Evolutionary conservation across 169 alveolate genomes (phyloP).

Genomic region (Plasmodium vivax): DNA sequence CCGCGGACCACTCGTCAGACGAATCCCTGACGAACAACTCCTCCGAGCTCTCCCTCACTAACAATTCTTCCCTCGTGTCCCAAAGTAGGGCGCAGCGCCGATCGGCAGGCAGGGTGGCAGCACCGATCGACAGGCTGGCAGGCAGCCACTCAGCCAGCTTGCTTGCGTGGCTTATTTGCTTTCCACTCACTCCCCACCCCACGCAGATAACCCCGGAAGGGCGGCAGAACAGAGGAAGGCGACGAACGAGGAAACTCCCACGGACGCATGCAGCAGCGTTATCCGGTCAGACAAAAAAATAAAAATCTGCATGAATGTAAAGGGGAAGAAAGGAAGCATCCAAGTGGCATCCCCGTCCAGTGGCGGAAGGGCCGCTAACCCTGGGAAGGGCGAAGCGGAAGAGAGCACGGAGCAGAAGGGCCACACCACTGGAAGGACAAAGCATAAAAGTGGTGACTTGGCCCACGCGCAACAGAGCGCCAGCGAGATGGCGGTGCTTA

Average conservation of each 20-base stretch:
- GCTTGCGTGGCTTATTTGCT: neutral
- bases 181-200: neutral
- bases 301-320: constrained; percentile 52
- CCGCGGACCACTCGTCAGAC: constrained; percentile 25
- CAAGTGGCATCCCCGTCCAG: neutral
- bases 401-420: neutral
- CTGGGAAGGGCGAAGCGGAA: neutral
- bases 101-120: neutral
- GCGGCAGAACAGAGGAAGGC: neutral
- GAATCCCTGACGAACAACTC: constrained; percentile 53
- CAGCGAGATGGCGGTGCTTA: neutral
- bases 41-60: constrained; percentile 38
- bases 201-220: neutral
- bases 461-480: neutral
- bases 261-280: constrained; percentile 49
- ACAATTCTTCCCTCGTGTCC: constrained; percentile 37
- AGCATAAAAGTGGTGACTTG: neutral
- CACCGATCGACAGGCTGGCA: too few species aligned
- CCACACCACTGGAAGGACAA: neutral
- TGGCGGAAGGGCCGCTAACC: neutral
- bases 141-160: too few species aligned
- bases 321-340: constrained; percentile 6
- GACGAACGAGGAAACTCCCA: constrained; percentile 10
- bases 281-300: constrained; percentile 31
- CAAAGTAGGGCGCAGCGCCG: constrained; percentile 13